These are phyloP conservation scores for Rhizomucor miehei DNA, from an alignment of 371 early-diverging fungal species.

Conservation along the genomic window DNA sequence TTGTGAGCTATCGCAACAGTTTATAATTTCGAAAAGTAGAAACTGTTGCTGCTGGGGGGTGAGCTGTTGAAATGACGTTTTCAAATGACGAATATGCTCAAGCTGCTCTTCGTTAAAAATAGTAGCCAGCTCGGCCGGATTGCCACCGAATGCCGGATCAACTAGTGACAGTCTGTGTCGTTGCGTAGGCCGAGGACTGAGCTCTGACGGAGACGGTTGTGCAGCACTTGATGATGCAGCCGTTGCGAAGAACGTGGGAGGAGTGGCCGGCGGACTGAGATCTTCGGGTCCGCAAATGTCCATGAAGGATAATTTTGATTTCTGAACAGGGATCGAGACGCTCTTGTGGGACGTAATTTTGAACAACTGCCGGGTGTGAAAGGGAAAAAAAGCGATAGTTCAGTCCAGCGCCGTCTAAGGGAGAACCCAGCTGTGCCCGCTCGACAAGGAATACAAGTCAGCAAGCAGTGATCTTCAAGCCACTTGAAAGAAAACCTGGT, in stretches of 20 bases:
- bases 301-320: conserved; percentile 18
- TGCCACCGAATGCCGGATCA: conserved; percentile 16
- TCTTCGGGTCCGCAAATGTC: conserved; percentile 33
- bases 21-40: conserved; percentile 48
- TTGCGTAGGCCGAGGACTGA: conserved; percentile 22
- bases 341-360: conserved; percentile 5
- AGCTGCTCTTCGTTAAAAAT: conserved; percentile 37
- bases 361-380: neutral
- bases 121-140: conserved; percentile 18
- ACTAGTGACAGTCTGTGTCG: conserved; percentile 13
- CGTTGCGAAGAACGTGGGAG: conserved; percentile 33
- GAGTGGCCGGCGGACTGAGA: conserved; percentile 48
- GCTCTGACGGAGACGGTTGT: conserved; percentile 1
- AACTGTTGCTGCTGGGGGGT: conserved; percentile 38
- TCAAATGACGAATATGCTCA: conserved; percentile 34
- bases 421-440: no score
- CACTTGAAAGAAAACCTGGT: conserved; percentile 1
- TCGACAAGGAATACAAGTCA: neutral
- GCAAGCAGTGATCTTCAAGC: neutral
- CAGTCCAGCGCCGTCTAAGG: no score
- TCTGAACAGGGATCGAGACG: conserved; percentile 11
- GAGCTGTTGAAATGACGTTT: conserved; percentile 44
- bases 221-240: conserved; percentile 10
- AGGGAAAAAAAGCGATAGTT: no score
- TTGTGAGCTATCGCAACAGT: conserved; percentile 55